These are phyloP conservation scores for Cerrena zonata DNA, from an alignment of 1,284 basidiomycete species.

Conservation along the genomic window DNA sequence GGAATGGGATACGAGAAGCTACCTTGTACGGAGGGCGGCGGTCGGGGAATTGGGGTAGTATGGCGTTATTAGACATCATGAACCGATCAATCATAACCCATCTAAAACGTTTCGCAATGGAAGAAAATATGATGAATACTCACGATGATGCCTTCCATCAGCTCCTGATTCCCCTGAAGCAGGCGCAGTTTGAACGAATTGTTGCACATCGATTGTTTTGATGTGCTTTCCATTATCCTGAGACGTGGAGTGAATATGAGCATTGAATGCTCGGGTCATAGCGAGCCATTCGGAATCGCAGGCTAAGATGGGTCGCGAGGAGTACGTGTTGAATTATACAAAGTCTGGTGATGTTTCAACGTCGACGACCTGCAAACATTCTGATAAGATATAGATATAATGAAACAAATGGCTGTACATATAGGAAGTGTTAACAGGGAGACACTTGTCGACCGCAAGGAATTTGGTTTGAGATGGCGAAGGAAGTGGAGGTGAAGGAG, in stretches of 20 bases:
- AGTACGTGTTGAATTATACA: slow-evolving; percentile 2
- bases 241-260: slow-evolving; percentile 52
- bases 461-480: not conserved
- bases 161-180: slow-evolving; percentile 41
- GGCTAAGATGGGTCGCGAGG: slow-evolving; percentile 33
- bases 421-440: not conserved
- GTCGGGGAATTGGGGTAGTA: no score
- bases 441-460: not conserved
- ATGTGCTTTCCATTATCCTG: slow-evolving; percentile 13
- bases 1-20: no score
- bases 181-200: slow-evolving; percentile 72
- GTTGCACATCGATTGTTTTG: slow-evolving; percentile 52
- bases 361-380: slow-evolving; percentile 59
- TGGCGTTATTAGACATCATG: no score
- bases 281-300: slow-evolving; percentile 93
- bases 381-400: no score
- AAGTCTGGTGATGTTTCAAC: slow-evolving; percentile 35
- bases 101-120: no score
- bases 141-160: slow-evolving; percentile 44
- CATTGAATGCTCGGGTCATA: slow-evolving; percentile 82
- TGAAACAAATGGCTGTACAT: no score
- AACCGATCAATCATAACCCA: not conserved
- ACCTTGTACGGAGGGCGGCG: no score
- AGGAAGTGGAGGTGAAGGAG: no score
- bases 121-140: slow-evolving; percentile 11